These are phyloP conservation scores for Coemansia sp. DNA, from an alignment of 192 early-diverging fungal species.

Conservation along the genomic window DNA sequence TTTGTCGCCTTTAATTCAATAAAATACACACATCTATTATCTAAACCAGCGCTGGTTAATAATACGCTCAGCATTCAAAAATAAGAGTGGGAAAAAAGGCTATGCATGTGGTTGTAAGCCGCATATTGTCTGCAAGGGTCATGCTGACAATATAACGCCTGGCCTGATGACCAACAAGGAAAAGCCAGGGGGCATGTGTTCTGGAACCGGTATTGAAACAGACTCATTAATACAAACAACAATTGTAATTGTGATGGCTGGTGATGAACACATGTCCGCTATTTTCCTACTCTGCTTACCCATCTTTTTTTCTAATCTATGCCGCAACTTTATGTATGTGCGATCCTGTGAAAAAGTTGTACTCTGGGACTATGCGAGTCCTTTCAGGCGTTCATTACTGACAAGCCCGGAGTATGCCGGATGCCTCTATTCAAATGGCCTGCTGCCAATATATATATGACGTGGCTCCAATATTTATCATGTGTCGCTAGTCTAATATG, in stretches of 20 bases:
- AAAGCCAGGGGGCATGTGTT: background rate
- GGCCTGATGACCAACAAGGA: background rate
- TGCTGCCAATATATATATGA: background rate
- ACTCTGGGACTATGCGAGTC: background rate
- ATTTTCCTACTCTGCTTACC: background rate
- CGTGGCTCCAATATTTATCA: background rate
- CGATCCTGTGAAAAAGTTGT: background rate
- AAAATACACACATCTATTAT: background rate
- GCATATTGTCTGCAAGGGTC: background rate
- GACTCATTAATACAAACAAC: background rate
- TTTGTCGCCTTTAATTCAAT: background rate
- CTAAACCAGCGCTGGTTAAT: background rate
- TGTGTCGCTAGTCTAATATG: constrained; percentile 1
- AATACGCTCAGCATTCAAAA: background rate
- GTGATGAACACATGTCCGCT: background rate
- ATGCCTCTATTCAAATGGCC: background rate
- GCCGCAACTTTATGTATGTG: background rate
- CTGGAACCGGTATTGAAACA: background rate
- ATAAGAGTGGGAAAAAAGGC: background rate
- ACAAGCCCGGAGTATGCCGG: background rate
- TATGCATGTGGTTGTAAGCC: background rate
- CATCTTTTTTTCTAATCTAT: background rate
- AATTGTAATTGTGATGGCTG: background rate
- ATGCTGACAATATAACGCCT: background rate
- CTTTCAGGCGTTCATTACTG: background rate